Evolutionary conservation across 2,329 filamentous ascomycete genomes (phyloP).

Genomic region (Hymenoscyphus occultus): DNA sequence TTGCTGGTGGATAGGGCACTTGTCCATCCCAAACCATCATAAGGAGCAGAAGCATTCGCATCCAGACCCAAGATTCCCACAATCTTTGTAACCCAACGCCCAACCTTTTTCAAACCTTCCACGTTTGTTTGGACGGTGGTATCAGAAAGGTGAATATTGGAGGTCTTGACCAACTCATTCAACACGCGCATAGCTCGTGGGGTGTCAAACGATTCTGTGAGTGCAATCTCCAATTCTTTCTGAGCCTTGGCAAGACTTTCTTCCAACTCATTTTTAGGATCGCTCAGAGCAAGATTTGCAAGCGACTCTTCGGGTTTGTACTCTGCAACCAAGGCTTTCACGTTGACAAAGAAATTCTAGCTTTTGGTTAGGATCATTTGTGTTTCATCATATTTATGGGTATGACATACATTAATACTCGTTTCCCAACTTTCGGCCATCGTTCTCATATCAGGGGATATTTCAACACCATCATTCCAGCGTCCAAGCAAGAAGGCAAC

Average conservation of each 20-base stretch:
- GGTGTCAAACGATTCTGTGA: constrained; percentile 87
- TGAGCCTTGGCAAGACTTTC: constrained; percentile 44
- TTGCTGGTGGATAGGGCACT: constrained; percentile 40
- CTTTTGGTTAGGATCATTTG: constrained; percentile 11
- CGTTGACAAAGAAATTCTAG: constrained; percentile 58
- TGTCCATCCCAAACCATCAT: constrained; percentile 56
- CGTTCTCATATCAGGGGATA: constrained; percentile 76
- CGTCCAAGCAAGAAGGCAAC: constrained; percentile 84
- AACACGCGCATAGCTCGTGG: constrained; percentile 75
- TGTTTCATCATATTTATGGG: background rate
- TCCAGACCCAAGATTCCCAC: constrained; percentile 83
- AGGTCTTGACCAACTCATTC: constrained; percentile 71
- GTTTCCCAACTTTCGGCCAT: constrained; percentile 77
- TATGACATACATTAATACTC: constrained; percentile 58
- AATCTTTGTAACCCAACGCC: constrained; percentile 78
- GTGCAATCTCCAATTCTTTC: constrained; percentile 53
- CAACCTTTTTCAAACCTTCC: constrained; percentile 53
- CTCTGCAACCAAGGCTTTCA: constrained; percentile 51
- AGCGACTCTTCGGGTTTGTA: background rate
- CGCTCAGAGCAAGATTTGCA: background rate
- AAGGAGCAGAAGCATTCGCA: constrained; percentile 52
- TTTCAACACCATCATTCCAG: constrained; percentile 91
- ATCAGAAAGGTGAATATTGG: constrained; percentile 60
- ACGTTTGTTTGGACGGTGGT: constrained; percentile 47
- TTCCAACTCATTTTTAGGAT: constrained; percentile 1